A percentile compares a stretch with the other conserved stretches of the same genome.
Conservation (phyloP, 345 rosid species). For the Gossypium herbaceum region DNA sequence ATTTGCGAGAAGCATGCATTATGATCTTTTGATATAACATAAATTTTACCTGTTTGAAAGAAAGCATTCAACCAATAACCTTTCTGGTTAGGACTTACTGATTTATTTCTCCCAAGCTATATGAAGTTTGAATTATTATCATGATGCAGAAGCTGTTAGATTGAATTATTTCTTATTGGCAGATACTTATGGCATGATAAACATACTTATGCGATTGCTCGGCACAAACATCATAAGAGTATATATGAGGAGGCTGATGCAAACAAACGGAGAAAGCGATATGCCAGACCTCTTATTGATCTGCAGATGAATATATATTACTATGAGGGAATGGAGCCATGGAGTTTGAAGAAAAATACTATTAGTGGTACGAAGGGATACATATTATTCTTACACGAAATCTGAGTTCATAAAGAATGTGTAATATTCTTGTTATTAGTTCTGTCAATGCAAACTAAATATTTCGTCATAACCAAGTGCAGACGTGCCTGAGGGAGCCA, state of each 20-base stretch:
- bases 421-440: neutral
- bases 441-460: neutral
- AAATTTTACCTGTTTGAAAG: neutral
- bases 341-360: conserved; percentile 71
- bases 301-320: conserved; percentile 94
- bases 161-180: conserved; percentile 17
- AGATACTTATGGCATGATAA: conserved; percentile 94
- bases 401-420: neutral
- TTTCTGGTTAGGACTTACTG: neutral
- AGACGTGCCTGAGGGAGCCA: conserved; percentile 99
- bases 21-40: neutral
- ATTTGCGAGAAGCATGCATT: neutral
- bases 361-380: conserved; percentile 56
- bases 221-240: conserved; percentile 81
- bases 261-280: conserved; percentile 86
- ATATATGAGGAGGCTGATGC: conserved; percentile 97
- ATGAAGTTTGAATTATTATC: neutral
- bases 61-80: neutral
- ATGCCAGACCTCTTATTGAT: conserved; percentile 91
- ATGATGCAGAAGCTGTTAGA: neutral
- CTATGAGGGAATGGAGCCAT: conserved; percentile 84
- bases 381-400: neutral
- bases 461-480: conserved; percentile 20
- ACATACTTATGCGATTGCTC: conserved; percentile 88
- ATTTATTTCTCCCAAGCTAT: neutral